A percentile compares a stretch with the other conserved stretches of the same genome.
These are phyloP conservation scores for Nowakowskiella sp. DNA, from an alignment of 192 early-diverging fungal species.

Conservation along the genomic window DNA sequence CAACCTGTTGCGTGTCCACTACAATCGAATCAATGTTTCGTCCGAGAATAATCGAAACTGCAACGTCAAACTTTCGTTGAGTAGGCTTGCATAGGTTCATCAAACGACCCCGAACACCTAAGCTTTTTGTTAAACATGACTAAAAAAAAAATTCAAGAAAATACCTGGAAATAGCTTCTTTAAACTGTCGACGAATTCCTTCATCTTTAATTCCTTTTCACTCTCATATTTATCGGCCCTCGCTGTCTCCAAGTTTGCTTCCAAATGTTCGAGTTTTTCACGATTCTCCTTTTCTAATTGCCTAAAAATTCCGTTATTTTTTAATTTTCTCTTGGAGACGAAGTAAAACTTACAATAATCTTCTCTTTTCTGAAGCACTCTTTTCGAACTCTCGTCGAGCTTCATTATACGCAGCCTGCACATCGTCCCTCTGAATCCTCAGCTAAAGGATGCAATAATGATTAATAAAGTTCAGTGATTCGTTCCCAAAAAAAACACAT, in stretches of 20 bases:
- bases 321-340: too few relatives aligned
- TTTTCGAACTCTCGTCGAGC: conserved; percentile 56
- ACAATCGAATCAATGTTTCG: conserved; percentile 91
- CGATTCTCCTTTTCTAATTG: conserved; percentile 66
- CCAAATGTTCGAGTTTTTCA: conserved; percentile 72
- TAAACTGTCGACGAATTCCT: conserved; percentile 68
- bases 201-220: conserved; percentile 67
- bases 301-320: conserved; percentile 23
- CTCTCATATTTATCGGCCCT: conserved; percentile 76
- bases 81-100: conserved; percentile 86
- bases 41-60: conserved; percentile 81
- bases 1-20: conserved; percentile 84
- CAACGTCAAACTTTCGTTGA: conserved; percentile 82
- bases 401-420: too few relatives aligned
- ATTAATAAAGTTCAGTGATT: too few relatives aligned
- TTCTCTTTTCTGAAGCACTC: conserved; percentile 54
- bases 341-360: conserved; percentile 48
- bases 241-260: conserved; percentile 71
- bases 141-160: conserved; percentile 6
- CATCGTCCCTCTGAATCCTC: too few relatives aligned
- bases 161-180: conserved; percentile 75
- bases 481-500: too few relatives aligned
- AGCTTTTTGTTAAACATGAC: background rate
- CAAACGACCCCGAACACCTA: conserved; percentile 78
- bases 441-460: too few relatives aligned